phyloP scores from a whole-genome alignment of 2,329 filamentous ascomycete species.

The Nemania sp. region DNA sequence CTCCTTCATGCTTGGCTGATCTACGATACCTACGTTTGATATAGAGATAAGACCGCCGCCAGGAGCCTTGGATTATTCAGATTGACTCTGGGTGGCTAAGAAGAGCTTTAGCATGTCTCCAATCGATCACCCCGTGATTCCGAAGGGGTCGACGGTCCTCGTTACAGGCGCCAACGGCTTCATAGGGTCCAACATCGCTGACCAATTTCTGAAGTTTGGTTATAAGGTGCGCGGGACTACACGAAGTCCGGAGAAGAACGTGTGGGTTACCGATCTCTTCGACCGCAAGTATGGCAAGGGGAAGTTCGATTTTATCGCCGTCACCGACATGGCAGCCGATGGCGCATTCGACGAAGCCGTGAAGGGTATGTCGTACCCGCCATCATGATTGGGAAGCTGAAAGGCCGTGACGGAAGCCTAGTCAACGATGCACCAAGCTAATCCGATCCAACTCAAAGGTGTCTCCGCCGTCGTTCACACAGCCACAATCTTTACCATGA shows the following conservation, averaged over 20 bases:
- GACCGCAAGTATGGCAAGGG: constrained; percentile 28
- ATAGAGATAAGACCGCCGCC: no score
- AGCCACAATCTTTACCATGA: constrained; percentile 25
- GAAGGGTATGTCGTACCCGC: constrained; percentile 15
- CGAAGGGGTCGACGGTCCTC: constrained; percentile 42
- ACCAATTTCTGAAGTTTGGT: constrained; percentile 45
- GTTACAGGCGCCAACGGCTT: constrained; percentile 50
- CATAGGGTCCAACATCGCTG: constrained; percentile 47
- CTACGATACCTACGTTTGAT: no score
- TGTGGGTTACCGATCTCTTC: constrained; percentile 30
- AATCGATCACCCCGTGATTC: constrained; percentile 22
- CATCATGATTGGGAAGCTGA: no score
- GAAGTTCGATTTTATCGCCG: constrained; percentile 26
- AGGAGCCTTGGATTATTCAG: no score
- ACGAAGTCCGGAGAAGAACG: constrained; percentile 23
- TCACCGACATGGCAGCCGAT: constrained; percentile 25
- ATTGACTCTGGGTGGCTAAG: no score
- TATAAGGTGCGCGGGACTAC: constrained; percentile 48
- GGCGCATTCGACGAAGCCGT: constrained; percentile 28
- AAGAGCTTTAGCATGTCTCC: constrained; percentile 9
- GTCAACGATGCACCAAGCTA: neutral
- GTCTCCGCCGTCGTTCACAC: constrained; percentile 29
- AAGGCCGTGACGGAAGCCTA: no score
- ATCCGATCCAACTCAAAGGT: neutral
- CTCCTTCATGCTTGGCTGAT: no score